Evolutionary conservation across 2,329 filamentous ascomycete genomes (phyloP).

Genomic region (Penicillium sclerotiorum): DNA sequence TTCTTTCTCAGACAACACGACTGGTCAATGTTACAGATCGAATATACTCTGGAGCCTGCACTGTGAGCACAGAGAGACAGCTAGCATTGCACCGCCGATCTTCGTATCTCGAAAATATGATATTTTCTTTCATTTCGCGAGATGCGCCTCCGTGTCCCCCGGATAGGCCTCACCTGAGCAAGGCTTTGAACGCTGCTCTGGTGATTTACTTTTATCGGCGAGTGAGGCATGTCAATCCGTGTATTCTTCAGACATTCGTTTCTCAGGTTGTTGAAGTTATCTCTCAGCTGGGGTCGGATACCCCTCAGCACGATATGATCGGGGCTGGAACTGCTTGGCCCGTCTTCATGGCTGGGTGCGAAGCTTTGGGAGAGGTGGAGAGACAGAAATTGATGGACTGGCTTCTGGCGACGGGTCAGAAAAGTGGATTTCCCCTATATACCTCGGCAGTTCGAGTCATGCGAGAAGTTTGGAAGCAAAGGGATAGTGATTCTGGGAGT

Average conservation of each 20-base stretch:
- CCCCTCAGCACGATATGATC: not conserved
- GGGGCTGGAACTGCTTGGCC: not conserved
- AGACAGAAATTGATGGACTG: no score
- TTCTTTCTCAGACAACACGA: slow-evolving; percentile 4
- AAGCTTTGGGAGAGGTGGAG: no score
- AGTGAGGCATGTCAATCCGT: not conserved
- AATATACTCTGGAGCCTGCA: not conserved
- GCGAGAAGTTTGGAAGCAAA: no score
- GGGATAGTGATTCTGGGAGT: no score
- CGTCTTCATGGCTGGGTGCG: not conserved
- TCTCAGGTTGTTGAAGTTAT: not conserved
- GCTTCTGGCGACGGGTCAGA: no score
- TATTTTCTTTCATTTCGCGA: not conserved
- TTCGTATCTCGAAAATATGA: not conserved
- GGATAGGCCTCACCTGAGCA: not conserved
- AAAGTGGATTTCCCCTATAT: no score
- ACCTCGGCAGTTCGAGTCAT: no score
- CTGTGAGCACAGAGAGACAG: no score
- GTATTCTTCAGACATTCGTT: slow-evolving; percentile 3
- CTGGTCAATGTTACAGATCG: slow-evolving; percentile 4
- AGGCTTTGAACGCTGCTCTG: slow-evolving; percentile 6
- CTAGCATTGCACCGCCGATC: not conserved
- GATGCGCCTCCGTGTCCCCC: not conserved
- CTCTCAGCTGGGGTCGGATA: not conserved
- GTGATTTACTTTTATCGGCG: slow-evolving; percentile 6